Base-by-base conservation (phyloP, 345 rosid genomes). In the Eucalyptus sp. region DNA sequence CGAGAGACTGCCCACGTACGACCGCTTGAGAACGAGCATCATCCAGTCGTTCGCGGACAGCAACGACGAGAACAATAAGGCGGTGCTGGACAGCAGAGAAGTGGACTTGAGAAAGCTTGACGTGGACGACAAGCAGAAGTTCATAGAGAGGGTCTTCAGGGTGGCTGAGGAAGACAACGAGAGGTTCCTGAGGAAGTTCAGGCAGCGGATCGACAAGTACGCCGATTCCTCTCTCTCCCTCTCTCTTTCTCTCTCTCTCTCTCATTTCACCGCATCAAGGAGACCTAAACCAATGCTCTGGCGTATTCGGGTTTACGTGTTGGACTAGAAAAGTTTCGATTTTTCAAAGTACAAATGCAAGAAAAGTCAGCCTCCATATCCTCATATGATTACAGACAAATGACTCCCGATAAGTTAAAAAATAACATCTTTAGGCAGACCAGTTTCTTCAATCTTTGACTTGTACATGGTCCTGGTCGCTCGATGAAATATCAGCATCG, bases 121-220 rank as follows among this genome's bases (percentile, higher is more conserved):
- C 66, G 87, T 94, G 41, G 92, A 91, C 9, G 99, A 96, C 4
- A 91, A 95, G 7, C 96, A 96, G 89, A 92, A 90, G 87, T 96
- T 97, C 92, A 95, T 97, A 18, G 97, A 97, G 86, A 92, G 51
- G 90, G 87, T 97, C 18, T 96, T 97, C 81, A 95, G 92, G 92
- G 97, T 95, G 85, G 97, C 99, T 0, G 99, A 97, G 88, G 97
- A 95, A 91, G 99, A 97, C 90, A 97, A 96, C 64, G 98, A 96
- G 83, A 93, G 89, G 91, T 96, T 94, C 95, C 92, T 97, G 90
- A 91, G 51, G 43, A 97, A 95, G 92, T 94, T 97, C 43, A 95
- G 98, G 56, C 93, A 92, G 60, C 94, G 99, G 87, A 95, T 96
- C 51, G 95, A 97, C 24, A 93, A 93, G 99, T 96, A 94, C 88